Evolutionary conservation across 1,139 yeast species (phyloP).

Genomic region (Wickerhamomyces sp.): DNA sequence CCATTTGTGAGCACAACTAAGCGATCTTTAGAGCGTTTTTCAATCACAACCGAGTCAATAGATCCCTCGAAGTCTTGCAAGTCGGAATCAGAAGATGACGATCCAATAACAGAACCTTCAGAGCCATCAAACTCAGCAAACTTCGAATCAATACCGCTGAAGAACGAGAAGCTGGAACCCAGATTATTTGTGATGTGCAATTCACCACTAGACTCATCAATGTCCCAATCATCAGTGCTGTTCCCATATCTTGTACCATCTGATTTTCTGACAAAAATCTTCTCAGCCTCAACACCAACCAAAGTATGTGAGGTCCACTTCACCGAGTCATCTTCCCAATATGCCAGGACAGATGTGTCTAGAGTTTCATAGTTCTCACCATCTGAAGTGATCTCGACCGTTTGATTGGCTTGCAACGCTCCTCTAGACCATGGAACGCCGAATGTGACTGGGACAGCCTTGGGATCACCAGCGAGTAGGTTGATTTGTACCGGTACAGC

Average conservation of each 20-base stretch:
- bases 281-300: background rate
- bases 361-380: too few species aligned
- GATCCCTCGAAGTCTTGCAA: background rate
- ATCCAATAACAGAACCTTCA: slow-evolving; percentile 7
- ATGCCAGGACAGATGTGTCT: slow-evolving; percentile 2
- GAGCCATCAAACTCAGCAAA: too few species aligned
- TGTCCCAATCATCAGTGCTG: background rate
- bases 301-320: slow-evolving; percentile 12
- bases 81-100: background rate
- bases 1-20: background rate
- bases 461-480: too few species aligned
- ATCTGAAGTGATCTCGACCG: too few species aligned
- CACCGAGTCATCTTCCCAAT: slow-evolving; percentile 12
- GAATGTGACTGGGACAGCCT: too few species aligned
- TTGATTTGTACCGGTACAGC: too few species aligned
- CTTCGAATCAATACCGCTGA: too few species aligned
- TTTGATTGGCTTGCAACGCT: too few species aligned
- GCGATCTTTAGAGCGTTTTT: background rate
- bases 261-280: background rate
- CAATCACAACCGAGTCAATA: background rate
- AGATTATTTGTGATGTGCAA: background rate
- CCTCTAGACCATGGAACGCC: too few species aligned
- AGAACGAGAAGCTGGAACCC: too few species aligned
- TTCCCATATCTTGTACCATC: background rate
- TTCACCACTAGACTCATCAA: background rate